Evolutionary conservation across 2,329 filamentous ascomycete genomes (phyloP).

Genomic region (Penicillium fuscoglaucum): DNA sequence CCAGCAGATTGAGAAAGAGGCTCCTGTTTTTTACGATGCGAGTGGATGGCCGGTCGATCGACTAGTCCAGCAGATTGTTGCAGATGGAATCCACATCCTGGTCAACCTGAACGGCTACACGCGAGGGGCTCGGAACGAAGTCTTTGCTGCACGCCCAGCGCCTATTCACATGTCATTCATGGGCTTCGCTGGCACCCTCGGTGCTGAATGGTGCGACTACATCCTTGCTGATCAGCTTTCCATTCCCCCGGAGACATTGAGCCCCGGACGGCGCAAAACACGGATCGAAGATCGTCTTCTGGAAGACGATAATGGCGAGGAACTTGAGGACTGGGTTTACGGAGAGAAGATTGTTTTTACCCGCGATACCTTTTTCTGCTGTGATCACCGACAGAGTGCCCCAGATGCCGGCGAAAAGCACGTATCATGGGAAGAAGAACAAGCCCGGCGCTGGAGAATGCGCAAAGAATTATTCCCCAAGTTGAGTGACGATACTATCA

Average conservation of each 20-base stretch:
- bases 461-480: conserved; percentile 86
- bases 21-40: conserved; percentile 86
- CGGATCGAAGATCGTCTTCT: conserved; percentile 67
- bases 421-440: conserved; percentile 81
- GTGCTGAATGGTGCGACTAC: conserved; percentile 98
- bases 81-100: conserved; percentile 88
- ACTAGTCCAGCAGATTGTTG: conserved; percentile 80
- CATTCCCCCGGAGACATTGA: conserved; percentile 76
- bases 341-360: conserved; percentile 96
- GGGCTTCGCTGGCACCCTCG: conserved; percentile 94
- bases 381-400: conserved; percentile 90
- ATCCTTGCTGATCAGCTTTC: conserved; percentile 87
- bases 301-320: conserved; percentile 66
- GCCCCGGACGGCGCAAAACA: conserved; percentile 74
- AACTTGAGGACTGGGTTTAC: conserved; percentile 84
- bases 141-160: conserved; percentile 90
- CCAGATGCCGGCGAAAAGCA: conserved; percentile 66
- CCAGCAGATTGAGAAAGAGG: conserved; percentile 87
- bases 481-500: conserved; percentile 78
- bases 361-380: conserved; percentile 95
- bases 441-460: conserved; percentile 82
- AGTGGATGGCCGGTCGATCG: conserved; percentile 82
- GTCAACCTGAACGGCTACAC: conserved; percentile 99
- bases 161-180: conserved; percentile 99
- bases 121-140: conserved; percentile 90